Evolutionary conservation across 495 filamentous ascomycete genomes (phyloP).

Genomic region (Penicillium maclennaniae): DNA sequence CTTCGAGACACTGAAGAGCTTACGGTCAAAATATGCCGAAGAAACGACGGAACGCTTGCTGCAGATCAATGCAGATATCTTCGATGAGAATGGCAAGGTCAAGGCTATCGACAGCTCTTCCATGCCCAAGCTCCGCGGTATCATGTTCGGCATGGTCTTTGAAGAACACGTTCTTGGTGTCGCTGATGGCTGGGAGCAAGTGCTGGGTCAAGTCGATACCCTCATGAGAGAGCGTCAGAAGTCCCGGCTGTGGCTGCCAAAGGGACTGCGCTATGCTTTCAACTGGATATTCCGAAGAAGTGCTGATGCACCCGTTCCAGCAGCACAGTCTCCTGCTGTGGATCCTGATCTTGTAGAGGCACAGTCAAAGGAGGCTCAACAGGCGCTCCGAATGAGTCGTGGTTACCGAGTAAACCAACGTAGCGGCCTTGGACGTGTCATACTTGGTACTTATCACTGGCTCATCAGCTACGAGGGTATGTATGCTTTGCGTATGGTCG

Average conservation of each 20-base stretch:
- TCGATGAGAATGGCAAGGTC: conserved; percentile 23
- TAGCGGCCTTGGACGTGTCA: conserved; percentile 18
- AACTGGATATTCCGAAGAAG: conserved; percentile 18
- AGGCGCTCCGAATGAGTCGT: conserved; percentile 28
- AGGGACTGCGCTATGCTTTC: conserved; percentile 23
- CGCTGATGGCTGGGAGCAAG: conserved; percentile 17
- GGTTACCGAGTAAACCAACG: conserved; percentile 24
- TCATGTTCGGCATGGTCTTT: conserved; percentile 27
- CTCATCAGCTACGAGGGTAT: conserved; percentile 33
- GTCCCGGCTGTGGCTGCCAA: conserved; percentile 23
- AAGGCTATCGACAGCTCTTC: conserved; percentile 12
- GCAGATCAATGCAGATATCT: conserved; percentile 22
- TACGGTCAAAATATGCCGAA: conserved; percentile 18
- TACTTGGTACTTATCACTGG: conserved; percentile 29
- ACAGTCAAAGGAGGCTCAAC: conserved; percentile 25
- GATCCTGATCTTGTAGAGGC: conserved; percentile 25
- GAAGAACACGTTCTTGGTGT: conserved; percentile 29
- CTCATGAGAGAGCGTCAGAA: conserved; percentile 24
- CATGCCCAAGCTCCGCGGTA: conserved; percentile 14
- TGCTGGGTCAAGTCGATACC: conserved; percentile 17
- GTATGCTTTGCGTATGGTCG: conserved; percentile 37
- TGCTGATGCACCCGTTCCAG: conserved; percentile 16
- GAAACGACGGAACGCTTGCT: conserved; percentile 27
- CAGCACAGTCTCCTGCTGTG: conserved; percentile 2
- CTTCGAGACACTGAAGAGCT: conserved; percentile 12